These are phyloP conservation scores for Hymenoscyphus fraxineus DNA, from an alignment of 2,329 filamentous ascomycete species.

Conservation along the genomic window DNA sequence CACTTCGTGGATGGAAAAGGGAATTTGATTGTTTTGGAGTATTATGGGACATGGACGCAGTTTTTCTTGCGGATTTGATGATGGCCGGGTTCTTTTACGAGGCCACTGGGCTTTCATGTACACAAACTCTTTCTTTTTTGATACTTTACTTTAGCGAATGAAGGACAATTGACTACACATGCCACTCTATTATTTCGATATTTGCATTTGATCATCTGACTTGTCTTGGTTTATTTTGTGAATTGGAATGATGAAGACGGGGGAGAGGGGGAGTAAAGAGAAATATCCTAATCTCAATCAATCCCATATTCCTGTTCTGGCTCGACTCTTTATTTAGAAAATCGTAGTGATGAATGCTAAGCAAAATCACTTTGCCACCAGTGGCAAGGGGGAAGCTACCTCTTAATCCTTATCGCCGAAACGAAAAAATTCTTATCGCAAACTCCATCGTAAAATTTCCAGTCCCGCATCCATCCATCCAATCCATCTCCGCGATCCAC, in stretches of 20 bases:
- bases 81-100: too few relatives aligned
- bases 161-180: neutral
- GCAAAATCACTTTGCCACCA: too few relatives aligned
- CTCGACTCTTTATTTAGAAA: too few relatives aligned
- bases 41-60: neutral
- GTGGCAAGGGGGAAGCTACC: too few relatives aligned
- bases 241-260: too few relatives aligned
- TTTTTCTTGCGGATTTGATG: neutral
- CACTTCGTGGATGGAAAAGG: slow-evolving; percentile 1
- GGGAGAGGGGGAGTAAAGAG: too few relatives aligned
- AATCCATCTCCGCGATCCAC: neutral
- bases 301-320: too few relatives aligned
- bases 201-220: neutral
- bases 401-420: slow-evolving; percentile 2
- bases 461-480: neutral
- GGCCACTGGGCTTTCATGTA: slow-evolving; percentile 1
- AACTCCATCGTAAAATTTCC: neutral
- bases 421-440: slow-evolving; percentile 8
- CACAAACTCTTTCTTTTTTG: neutral
- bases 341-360: too few relatives aligned
- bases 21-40: slow-evolving; percentile 2
- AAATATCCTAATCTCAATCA: too few relatives aligned
- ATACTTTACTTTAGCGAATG: neutral
- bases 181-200: neutral
- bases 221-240: too few relatives aligned